Evolutionary conservation across 2,329 filamentous ascomycete species (phyloP).

Genomic region (Chrysosporium keratinophilum): DNA sequence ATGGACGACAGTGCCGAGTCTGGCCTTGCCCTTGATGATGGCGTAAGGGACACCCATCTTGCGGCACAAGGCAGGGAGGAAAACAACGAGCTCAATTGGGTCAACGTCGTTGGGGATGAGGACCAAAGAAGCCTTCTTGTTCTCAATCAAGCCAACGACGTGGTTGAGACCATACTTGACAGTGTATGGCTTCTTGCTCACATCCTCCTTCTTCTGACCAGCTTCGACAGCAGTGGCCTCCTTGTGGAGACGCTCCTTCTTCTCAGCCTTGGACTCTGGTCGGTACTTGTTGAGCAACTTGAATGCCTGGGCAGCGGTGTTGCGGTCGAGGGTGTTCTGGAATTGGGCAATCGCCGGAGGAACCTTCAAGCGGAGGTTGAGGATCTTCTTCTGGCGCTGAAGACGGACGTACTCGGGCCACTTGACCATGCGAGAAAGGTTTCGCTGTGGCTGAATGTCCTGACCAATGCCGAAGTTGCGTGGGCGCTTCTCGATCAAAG

Average conservation of each 20-base stretch:
- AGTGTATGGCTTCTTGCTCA: conserved; percentile 98
- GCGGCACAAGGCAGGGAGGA: conserved; percentile 96
- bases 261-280: conserved; percentile 96
- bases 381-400: conserved; percentile 89
- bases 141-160: conserved; percentile 93
- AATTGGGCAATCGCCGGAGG: conserved; percentile 96
- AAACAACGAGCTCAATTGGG: conserved; percentile 98
- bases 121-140: conserved; percentile 98
- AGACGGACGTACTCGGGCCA: conserved; percentile 99
- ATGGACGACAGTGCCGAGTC: conserved; percentile 97
- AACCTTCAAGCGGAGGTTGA: conserved; percentile 97
- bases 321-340: conserved; percentile 91
- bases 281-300: conserved; percentile 99
- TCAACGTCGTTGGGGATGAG: conserved; percentile 99
- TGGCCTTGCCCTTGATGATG: conserved; percentile 99
- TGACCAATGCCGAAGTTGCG: conserved; percentile 98
- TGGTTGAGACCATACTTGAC: conserved; percentile 99
- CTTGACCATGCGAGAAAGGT: conserved; percentile 96
- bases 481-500: conserved; percentile 94
- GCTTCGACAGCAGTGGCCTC: conserved; percentile 96
- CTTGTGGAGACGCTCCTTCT: conserved; percentile 98
- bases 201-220: conserved; percentile 99
- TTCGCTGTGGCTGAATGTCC: conserved; percentile 93
- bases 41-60: conserved; percentile 99
- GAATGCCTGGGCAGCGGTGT: conserved; percentile 92